Evolutionary conservation across 495 filamentous ascomycete genomes (phyloP), one percentile per base, ranked within the genome.

Genomic region (Hypoxylon cercidicola): DNA sequence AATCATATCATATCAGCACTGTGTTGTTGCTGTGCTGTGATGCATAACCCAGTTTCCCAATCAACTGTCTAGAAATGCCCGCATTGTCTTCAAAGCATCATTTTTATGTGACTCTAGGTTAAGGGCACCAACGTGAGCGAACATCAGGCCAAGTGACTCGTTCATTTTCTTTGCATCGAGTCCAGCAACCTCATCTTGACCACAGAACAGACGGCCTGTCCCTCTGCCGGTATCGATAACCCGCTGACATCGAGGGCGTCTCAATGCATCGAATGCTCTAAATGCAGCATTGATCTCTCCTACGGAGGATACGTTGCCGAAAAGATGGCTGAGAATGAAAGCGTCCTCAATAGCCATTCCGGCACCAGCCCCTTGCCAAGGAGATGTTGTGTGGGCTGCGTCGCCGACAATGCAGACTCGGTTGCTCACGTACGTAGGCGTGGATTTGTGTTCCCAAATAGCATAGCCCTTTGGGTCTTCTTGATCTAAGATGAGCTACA

Each of bases 311-410:
- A 55, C 61, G 46, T 75, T 68, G 4, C 52, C 18, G 0, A 74
- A 49, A 0, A 73, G 67, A 4, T 46, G 75, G 16, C 81, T 78
- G 11, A 90, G 73, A 21, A 88, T 77, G 46, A 82, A 79, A 0
- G 85, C 82, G 72, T 89, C 87, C 66, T 89, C 88, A 18, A 89
- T 81, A 1, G 85, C 84, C 72, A 85, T 79, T 0, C 87, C 87
- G 0, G 82, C 86, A 4, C 87, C 87, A 4, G 86, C 79, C 10
- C 85, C 86, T 63, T 89, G 85, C 65, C 88, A 87, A 0, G 87
- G 88, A 3, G 86, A 86, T 0, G 82, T 81, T 0, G 87, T 85
- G 65, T 81, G 77, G 0, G 88, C 88, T 0, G 88, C 87, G 60
- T 90, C 88, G 0, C 88, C 88, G 0, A 86, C 69, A 9, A 90